Conservation (phyloP, 805 yeast genomes). For the Wickerhamiella sergipiensis region DNA sequence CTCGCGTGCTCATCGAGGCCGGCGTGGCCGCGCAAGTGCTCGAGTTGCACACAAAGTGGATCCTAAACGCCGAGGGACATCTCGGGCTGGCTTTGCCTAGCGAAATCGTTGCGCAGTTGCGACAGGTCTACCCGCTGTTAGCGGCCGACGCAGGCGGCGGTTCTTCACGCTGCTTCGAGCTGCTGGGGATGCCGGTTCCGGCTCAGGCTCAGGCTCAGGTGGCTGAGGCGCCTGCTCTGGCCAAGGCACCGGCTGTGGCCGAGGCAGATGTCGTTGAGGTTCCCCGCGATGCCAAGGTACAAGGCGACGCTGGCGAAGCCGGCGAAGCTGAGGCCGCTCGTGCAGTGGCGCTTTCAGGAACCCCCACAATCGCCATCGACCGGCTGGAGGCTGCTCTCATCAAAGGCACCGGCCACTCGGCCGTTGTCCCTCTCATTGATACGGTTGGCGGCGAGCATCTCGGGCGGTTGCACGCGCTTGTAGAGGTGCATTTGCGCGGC, state of each 20-base stretch:
- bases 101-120: background rate
- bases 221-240: no score
- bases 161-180: background rate
- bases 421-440: background rate
- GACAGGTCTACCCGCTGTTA: background rate
- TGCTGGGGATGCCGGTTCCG: background rate
- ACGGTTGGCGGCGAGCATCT: background rate
- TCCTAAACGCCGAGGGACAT: background rate
- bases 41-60: background rate
- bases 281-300: no score
- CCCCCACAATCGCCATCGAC: background rate
- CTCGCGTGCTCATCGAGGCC: background rate
- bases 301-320: background rate
- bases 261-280: background rate
- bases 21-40: slow-evolving; percentile 4
- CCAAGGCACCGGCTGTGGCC: no score
- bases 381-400: background rate
- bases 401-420: background rate
- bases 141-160: background rate
- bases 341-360: background rate
- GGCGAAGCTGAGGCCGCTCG: background rate
- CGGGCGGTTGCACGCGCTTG: slow-evolving; percentile 6
- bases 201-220: no score
- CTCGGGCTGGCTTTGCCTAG: background rate
- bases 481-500: slow-evolving; percentile 11